Evolutionary conservation across 2,329 filamentous ascomycete species (phyloP).

Genomic region (Lasiodiplodia sp.): DNA sequence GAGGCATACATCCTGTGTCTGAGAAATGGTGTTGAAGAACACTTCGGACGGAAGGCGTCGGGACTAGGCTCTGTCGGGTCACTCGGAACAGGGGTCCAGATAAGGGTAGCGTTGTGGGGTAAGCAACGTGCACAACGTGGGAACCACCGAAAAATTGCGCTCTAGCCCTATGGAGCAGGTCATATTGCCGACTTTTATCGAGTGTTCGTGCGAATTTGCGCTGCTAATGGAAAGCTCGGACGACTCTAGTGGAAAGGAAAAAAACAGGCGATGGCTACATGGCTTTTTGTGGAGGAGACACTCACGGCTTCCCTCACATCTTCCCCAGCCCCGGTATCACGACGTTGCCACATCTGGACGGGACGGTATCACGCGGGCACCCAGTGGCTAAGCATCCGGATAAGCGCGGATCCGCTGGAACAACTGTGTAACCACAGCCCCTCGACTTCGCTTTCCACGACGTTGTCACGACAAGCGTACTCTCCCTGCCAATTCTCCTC

Average conservation of each 20-base stretch:
- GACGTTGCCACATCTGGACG: conserved; percentile 8
- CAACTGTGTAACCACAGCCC: conserved; percentile 1
- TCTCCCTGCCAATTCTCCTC: neutral
- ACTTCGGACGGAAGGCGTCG: conserved; percentile 14
- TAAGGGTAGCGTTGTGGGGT: conserved; percentile 22
- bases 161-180: conserved; percentile 21
- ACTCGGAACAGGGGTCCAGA: conserved; percentile 21
- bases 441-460: neutral
- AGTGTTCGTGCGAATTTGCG: conserved; percentile 2
- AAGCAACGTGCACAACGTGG: conserved; percentile 10
- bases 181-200: conserved; percentile 5
- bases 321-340: neutral
- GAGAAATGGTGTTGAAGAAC: conserved; percentile 16
- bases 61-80: conserved; percentile 6
- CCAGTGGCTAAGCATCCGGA: neutral
- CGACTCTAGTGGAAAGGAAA: neutral
- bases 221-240: neutral
- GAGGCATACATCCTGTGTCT: neutral
- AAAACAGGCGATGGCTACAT: conserved; percentile 3
- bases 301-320: conserved; percentile 15
- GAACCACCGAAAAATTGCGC: conserved; percentile 18
- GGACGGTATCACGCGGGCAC: conserved; percentile 19
- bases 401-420: conserved; percentile 14
- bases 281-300: neutral
- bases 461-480: neutral